A percentile compares a stretch with the other conserved stretches of the same genome.
Evolutionary conservation across 441 rosid species (phyloP).

Genomic region (Gossypium aridum): DNA sequence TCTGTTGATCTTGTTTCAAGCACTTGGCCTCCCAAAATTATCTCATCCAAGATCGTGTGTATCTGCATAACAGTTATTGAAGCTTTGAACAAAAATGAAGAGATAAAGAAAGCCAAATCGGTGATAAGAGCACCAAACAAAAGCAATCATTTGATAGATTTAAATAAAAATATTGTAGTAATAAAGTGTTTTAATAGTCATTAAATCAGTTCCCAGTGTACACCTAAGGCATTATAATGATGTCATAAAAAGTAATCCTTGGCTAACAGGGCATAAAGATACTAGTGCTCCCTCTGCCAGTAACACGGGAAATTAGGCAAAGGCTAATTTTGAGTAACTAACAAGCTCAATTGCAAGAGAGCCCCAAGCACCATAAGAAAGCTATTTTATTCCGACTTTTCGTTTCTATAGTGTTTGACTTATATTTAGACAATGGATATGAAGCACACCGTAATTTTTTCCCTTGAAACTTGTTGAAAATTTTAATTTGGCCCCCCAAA

Average conservation of each 20-base stretch:
- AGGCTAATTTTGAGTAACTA: not conserved
- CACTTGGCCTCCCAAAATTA: slow-evolving; percentile 90
- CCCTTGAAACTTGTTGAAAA: no score
- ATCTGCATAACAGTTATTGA: slow-evolving; percentile 38
- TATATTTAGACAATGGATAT: not conserved
- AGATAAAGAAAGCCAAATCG: not conserved
- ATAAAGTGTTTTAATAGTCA: not conserved
- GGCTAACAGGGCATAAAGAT: not conserved
- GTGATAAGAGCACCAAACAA: slow-evolving; percentile 23
- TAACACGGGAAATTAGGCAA: not conserved
- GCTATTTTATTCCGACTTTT: not conserved
- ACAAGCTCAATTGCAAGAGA: not conserved
- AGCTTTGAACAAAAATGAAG: not conserved
- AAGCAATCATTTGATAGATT: not conserved
- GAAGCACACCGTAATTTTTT: no score
- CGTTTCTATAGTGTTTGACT: not conserved
- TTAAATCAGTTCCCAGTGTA: not conserved
- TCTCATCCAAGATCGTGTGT: slow-evolving; percentile 80
- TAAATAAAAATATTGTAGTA: not conserved
- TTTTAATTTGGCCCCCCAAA: no score
- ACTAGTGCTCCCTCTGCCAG: not conserved
- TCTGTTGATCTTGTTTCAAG: slow-evolving; percentile 85
- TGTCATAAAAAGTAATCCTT: not conserved
- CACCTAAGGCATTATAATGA: not conserved
- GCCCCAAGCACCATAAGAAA: not conserved